Conservation (phyloP, 306 rosid genomes). For the Lupinus albus region DNA sequence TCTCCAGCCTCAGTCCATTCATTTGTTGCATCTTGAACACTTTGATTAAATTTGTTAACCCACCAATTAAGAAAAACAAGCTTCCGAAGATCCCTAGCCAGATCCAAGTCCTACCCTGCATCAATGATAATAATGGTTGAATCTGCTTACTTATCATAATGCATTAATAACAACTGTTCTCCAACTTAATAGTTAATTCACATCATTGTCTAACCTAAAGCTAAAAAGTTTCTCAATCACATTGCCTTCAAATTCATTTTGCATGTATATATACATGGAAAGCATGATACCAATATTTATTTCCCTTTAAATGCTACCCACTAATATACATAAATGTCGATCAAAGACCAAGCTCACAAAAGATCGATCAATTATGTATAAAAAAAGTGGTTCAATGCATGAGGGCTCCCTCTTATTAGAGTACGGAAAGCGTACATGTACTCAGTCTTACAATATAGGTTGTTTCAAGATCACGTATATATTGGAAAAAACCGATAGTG, state of each 20-base stretch:
- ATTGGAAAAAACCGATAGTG: no score
- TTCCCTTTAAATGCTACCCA: background rate
- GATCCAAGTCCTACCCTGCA: constrained; percentile 72
- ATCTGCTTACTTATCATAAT: background rate
- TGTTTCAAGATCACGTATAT: no score
- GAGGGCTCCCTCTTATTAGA: no score
- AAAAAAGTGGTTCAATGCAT: no score
- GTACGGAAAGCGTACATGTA: no score
- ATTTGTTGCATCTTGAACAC: constrained; percentile 88
- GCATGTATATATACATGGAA: background rate
- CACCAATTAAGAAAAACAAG: constrained; percentile 62
- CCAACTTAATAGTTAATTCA: no score
- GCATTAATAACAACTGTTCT: no score
- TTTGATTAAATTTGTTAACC: constrained; percentile 64
- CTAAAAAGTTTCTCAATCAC: no score
- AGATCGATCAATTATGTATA: background rate
- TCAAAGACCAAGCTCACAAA: background rate
- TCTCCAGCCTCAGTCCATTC: constrained; percentile 70
- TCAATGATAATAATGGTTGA: constrained; percentile 5
- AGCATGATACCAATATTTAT: background rate
- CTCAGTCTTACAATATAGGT: no score
- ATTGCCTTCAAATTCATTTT: no score
- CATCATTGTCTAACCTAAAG: no score
- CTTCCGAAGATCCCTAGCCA: constrained; percentile 75
- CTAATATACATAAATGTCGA: no score